Evolutionary conservation across 148 eudicot species (phyloP).

Genomic region (Rheum nobile): DNA sequence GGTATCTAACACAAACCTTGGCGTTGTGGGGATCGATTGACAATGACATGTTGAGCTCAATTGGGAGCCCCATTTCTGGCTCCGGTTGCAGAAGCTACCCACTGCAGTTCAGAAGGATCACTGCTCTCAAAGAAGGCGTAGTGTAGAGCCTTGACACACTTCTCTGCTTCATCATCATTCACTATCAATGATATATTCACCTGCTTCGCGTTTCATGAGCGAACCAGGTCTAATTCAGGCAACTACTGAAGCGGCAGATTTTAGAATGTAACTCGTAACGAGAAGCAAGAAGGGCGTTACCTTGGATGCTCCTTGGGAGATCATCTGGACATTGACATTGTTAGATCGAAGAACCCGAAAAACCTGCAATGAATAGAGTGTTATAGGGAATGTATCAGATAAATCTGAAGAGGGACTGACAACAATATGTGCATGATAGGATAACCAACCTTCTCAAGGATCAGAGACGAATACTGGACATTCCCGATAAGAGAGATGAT

Average conservation of each 20-base stretch:
- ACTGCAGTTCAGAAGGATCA: slow-evolving; percentile 11
- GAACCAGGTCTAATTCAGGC: no score
- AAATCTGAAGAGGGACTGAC: background rate
- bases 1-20: background rate
- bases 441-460: slow-evolving; percentile 65
- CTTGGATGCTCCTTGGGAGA: slow-evolving; percentile 97
- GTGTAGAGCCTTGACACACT: slow-evolving; percentile 81
- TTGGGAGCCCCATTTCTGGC: background rate
- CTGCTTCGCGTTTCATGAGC: slow-evolving; percentile 14
- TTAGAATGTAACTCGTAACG: background rate
- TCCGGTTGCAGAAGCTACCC: background rate
- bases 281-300: slow-evolving; percentile 15
- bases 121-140: slow-evolving; percentile 59
- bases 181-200: slow-evolving; percentile 93
- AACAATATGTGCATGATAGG: background rate
- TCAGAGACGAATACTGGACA: slow-evolving; percentile 77
- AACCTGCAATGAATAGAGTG: slow-evolving; percentile 32
- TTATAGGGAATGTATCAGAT: background rate
- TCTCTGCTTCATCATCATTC: slow-evolving; percentile 77
- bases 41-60: background rate
- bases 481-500: slow-evolving; percentile 92
- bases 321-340: slow-evolving; percentile 93
- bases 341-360: slow-evolving; percentile 59
- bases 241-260: no score
- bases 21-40: background rate